Evolutionary conservation across 306 rosid species (phyloP), one percentile per base, ranked within the genome.

Genomic region (Prunus campanulata): DNA sequence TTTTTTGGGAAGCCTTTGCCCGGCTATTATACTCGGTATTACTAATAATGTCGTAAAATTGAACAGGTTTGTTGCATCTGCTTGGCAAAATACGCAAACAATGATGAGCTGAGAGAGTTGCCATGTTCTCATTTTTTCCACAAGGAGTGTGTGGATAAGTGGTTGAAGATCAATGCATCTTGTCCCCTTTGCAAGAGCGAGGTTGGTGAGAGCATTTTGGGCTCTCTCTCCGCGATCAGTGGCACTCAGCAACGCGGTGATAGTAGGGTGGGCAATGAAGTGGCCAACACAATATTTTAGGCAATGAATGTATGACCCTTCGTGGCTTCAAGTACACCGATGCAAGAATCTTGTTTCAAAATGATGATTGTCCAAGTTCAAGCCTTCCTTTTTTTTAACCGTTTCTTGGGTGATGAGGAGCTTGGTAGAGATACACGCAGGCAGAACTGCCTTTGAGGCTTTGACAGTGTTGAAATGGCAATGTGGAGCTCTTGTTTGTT

Each of bases 171-270:
- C 84, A 94, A 94, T 64, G 86, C 98, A 1, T 66, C 85, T 9
- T 94, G 98, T 65, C 98, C 98, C 63, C 98, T 94, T 78, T 94
- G 98, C 89, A 94, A 94, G 86, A 84, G 65, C 64, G 96, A 87
- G 66, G 96, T 90, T 27, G 91, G 91, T 46, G 93, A 87, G 81
- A 82, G 79, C 80, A 10, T 69, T 75, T 50, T 60, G 44, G 80
- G 84, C 71, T 71, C 88, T 14, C 81, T 75, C 52, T 68, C 90
- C 3, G 84, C 84, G 25, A 78, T 81, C 72, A 87, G 78, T 80
- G 80, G 75, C 61, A 79, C 67, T 86, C 96, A 85, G 76, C 86
- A 75, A 56, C 80, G 68, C 56, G 74, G 77, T 39, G 93, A 86
- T 63, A 78, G 44, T 70, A 74, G 77, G 68, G 77, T 73, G 39